These are phyloP conservation scores for Wakefieldia striispora DNA, from an alignment of 768 basidiomycete genomes.

Conservation along the genomic window DNA sequence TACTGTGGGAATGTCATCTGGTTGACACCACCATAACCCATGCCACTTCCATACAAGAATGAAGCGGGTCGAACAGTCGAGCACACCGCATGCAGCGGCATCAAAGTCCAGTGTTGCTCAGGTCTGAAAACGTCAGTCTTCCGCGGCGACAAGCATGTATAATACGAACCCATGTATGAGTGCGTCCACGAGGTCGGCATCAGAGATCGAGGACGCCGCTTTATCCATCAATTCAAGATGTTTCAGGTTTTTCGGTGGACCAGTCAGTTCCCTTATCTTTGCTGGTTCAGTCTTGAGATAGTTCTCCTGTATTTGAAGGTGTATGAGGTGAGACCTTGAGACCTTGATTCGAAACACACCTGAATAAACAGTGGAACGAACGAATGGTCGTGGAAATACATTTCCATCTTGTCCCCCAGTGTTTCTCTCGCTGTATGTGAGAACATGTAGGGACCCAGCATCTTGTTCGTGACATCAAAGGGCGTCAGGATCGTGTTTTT, in stretches of 20 bases:
- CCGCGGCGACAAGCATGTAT: not conserved
- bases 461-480: conserved; percentile 85
- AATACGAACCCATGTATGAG: conserved; percentile 82
- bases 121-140: conserved; percentile 45
- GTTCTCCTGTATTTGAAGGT: conserved; percentile 70
- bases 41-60: conserved; percentile 70
- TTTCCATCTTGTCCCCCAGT: conserved; percentile 87
- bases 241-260: conserved; percentile 65
- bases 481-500: conserved; percentile 90
- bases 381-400: conserved; percentile 95
- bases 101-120: conserved; percentile 94
- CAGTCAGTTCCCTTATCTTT: conserved; percentile 51
- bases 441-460: conserved; percentile 91
- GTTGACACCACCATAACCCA: conserved; percentile 64
- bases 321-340: not conserved
- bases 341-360: conserved; percentile 38
- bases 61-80: conserved; percentile 90
- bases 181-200: conserved; percentile 89
- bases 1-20: conserved; percentile 83
- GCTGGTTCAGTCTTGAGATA: conserved; percentile 85
- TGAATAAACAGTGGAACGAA: conserved; percentile 96
- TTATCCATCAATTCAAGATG: conserved; percentile 79
- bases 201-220: conserved; percentile 91
- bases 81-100: conserved; percentile 90
- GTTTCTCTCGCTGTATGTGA: conserved; percentile 77